These are phyloP conservation scores for Candida nitratophila DNA, from an alignment of 805 yeast genomes.

Conservation along the genomic window DNA sequence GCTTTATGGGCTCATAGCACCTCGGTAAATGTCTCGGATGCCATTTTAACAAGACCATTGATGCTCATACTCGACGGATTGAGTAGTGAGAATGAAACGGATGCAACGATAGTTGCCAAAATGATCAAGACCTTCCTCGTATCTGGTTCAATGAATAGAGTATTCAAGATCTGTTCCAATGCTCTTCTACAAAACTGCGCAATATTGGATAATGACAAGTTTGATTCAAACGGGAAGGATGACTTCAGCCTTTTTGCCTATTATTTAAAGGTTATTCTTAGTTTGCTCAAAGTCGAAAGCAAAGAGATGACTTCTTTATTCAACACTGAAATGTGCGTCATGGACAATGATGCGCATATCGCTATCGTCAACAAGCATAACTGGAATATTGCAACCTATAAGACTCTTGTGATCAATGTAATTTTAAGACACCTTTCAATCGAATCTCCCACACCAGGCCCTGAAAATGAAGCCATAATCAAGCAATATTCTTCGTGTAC, in stretches of 20 bases:
- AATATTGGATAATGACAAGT: slow-evolving; percentile 25
- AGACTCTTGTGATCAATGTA: slow-evolving; percentile 42
- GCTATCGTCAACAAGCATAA: slow-evolving; percentile 33
- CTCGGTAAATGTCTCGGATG: slow-evolving; percentile 39
- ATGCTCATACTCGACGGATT: slow-evolving; percentile 63
- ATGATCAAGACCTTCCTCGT: slow-evolving; percentile 41
- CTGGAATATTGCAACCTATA: slow-evolving; percentile 56
- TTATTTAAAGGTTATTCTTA: slow-evolving; percentile 44
- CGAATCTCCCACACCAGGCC: slow-evolving; percentile 4
- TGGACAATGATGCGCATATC: slow-evolving; percentile 38
- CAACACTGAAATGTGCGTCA: slow-evolving; percentile 50
- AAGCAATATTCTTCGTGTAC: slow-evolving; percentile 22
- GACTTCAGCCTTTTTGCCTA: slow-evolving; percentile 63
- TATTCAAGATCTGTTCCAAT: slow-evolving; percentile 51
- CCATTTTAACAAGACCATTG: slow-evolving; percentile 54
- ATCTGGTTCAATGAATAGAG: slow-evolving; percentile 51
- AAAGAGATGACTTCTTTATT: slow-evolving; percentile 39
- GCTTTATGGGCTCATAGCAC: slow-evolving; percentile 69
- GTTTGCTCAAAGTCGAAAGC: slow-evolving; percentile 42
- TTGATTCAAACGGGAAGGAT: slow-evolving; percentile 32
- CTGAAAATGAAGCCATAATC: not conserved
- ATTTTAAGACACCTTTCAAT: slow-evolving; percentile 38
- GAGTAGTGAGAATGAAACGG: slow-evolving; percentile 33
- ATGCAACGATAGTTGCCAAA: slow-evolving; percentile 34
- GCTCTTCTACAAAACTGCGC: slow-evolving; percentile 40